These are phyloP conservation scores for Diutina mesorugosa DNA, from an alignment of 1,139 yeast species.

Conservation along the genomic window DNA sequence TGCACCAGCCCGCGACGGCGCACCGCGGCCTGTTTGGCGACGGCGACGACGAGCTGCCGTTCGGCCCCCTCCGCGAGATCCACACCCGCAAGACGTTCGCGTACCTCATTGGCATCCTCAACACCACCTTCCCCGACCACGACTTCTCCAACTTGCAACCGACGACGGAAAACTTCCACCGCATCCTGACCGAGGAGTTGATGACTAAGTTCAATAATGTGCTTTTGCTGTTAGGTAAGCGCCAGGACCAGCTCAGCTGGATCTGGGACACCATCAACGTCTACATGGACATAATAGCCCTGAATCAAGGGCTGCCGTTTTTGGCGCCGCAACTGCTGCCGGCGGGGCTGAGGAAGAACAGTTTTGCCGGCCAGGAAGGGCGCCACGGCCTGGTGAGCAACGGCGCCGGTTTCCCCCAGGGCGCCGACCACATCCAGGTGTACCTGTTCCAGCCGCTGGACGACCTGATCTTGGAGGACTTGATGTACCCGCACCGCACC, in stretches of 20 bases:
- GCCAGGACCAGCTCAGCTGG: conserved; percentile 38
- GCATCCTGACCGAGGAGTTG: conserved; percentile 36
- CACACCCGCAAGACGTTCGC: conserved; percentile 86
- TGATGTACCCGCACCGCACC: conserved; percentile 56
- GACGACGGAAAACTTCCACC: conserved; percentile 50
- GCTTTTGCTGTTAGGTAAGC: conserved; percentile 66
- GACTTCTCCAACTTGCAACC: conserved; percentile 87
- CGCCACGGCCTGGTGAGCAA: neutral
- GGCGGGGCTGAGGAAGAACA: conserved; percentile 14
- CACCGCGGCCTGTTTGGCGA: neutral
- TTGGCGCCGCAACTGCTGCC: conserved; percentile 8
- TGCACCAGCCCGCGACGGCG: neutral
- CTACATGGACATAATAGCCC: conserved; percentile 54
- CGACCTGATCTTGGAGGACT: conserved; percentile 58
- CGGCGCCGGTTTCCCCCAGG: neutral
- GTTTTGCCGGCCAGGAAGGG: conserved; percentile 7
- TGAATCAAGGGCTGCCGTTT: conserved; percentile 2
- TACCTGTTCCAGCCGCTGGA: conserved; percentile 74
- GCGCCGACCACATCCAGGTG: conserved; percentile 19
- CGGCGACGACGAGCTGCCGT: conserved; percentile 56
- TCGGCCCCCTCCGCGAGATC: conserved; percentile 80
- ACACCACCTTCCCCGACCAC: conserved; percentile 91
- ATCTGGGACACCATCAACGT: conserved; percentile 84
- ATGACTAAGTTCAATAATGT: conserved; percentile 70
- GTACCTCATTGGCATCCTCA: conserved; percentile 76